These are phyloP conservation scores for Entomortierella parvispora DNA, from an alignment of 192 early-diverging fungal species.

Conservation along the genomic window DNA sequence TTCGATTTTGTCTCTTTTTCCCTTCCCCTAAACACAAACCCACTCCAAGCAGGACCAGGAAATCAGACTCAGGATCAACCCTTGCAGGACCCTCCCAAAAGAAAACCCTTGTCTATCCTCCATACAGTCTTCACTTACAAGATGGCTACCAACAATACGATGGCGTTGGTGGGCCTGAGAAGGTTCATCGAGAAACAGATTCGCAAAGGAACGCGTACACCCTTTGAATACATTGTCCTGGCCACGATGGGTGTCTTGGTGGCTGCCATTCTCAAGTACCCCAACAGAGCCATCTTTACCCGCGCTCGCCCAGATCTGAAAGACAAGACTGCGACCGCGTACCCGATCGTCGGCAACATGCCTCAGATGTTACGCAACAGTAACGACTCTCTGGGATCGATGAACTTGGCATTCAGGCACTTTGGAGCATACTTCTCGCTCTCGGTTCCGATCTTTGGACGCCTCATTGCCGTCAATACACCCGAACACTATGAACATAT, in stretches of 20 bases:
- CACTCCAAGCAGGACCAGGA: no score
- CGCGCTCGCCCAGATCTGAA: constrained; percentile 26
- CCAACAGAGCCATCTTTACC: constrained; percentile 22
- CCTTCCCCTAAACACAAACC: no score
- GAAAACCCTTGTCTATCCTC: no score
- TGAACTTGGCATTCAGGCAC: constrained; percentile 4
- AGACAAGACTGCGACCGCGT: constrained; percentile 5
- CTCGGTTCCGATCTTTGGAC: constrained; percentile 19
- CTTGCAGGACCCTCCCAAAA: no score
- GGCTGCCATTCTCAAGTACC: constrained; percentile 24
- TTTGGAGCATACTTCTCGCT: constrained; percentile 14
- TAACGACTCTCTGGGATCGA: background rate
- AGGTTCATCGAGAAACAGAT: constrained; percentile 11
- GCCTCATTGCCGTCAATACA: constrained; percentile 13
- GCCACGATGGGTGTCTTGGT: constrained; percentile 18
- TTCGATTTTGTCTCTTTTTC: no score
- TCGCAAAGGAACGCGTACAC: background rate
- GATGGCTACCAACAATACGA: background rate
- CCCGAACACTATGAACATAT: constrained; percentile 21
- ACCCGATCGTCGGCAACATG: constrained; percentile 22
- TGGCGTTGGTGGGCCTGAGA: constrained; percentile 3
- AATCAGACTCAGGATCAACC: no score
- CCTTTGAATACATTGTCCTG: constrained; percentile 11
- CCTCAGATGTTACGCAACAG: constrained; percentile 6
- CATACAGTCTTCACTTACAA: background rate